Percentiles rank a stretch among this genome's conserved stretches.
phyloP scores from a whole-genome alignment of 2,329 filamentous ascomycete genomes.

The Pleomassaria siparia region DNA sequence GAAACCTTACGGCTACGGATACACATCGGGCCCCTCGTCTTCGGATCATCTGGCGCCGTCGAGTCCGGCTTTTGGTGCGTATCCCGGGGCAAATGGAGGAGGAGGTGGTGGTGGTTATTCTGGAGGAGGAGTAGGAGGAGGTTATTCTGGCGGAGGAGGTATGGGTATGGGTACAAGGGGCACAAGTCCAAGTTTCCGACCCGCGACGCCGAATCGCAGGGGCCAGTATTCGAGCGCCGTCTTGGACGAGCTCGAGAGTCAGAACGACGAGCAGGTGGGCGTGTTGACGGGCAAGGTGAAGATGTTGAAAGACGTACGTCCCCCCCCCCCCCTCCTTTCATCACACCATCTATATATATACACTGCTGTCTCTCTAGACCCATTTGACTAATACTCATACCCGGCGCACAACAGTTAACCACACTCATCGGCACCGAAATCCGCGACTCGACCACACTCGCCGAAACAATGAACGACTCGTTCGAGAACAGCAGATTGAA shows the following conservation, averaged over 20 bases:
- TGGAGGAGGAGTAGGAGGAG: slow-evolving; percentile 6
- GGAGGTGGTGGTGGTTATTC: slow-evolving; percentile 8
- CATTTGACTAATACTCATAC: no score
- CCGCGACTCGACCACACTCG: slow-evolving; percentile 80
- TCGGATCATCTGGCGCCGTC: slow-evolving; percentile 1
- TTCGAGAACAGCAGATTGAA: slow-evolving; percentile 84
- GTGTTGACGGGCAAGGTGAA: slow-evolving; percentile 90
- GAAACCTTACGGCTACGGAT: slow-evolving; percentile 26
- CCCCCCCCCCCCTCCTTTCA: background rate
- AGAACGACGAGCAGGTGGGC: slow-evolving; percentile 87
- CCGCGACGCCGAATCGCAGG: slow-evolving; percentile 56
- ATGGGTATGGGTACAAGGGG: no score
- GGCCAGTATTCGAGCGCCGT: slow-evolving; percentile 93
- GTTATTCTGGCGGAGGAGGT: no score
- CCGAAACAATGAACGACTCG: slow-evolving; percentile 92
- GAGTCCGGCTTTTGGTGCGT: slow-evolving; percentile 36
- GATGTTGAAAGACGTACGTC: slow-evolving; percentile 81
- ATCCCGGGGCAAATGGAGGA: slow-evolving; percentile 25
- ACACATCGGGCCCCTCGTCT: slow-evolving; percentile 5
- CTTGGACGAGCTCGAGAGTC: slow-evolving; percentile 89
- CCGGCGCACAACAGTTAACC: slow-evolving; percentile 82
- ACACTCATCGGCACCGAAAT: slow-evolving; percentile 94
- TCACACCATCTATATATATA: background rate
- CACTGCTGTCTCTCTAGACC: no score
- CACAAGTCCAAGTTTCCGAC: no score